These are phyloP conservation scores for Thielaviopsis musarum DNA, from an alignment of 2,329 filamentous ascomycete species.

Conservation along the genomic window DNA sequence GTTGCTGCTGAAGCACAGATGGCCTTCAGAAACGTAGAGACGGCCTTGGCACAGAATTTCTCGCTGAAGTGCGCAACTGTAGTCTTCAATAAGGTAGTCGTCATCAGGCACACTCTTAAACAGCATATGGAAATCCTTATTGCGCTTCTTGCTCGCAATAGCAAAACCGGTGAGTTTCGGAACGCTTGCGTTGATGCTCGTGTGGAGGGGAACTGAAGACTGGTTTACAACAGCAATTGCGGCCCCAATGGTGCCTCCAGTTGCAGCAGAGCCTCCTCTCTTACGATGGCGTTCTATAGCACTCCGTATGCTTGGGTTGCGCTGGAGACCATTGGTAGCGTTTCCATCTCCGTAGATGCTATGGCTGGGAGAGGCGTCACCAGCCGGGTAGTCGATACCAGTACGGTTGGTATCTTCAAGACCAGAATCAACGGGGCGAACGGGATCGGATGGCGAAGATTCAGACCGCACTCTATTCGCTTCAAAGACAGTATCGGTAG, in stretches of 20 bases:
- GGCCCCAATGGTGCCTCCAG: slow-evolving; percentile 51
- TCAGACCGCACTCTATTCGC: slow-evolving; percentile 33
- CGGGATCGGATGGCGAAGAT: slow-evolving; percentile 37
- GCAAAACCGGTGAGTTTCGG: slow-evolving; percentile 87
- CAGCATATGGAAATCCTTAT: slow-evolving; percentile 81
- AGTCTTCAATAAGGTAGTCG: slow-evolving; percentile 95
- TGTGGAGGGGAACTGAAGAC: slow-evolving; percentile 26
- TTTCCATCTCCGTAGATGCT: slow-evolving; percentile 8
- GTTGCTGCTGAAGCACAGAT: slow-evolving; percentile 97
- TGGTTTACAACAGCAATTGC: slow-evolving; percentile 51
- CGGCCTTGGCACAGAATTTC: slow-evolving; percentile 90
- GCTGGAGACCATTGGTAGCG: slow-evolving; percentile 29
- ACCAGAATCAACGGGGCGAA: slow-evolving; percentile 15
- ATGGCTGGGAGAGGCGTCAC: slow-evolving; percentile 7
- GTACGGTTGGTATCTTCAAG: slow-evolving; percentile 21
- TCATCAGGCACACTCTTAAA: slow-evolving; percentile 97
- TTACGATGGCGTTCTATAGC: slow-evolving; percentile 47
- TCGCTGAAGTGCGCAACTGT: slow-evolving; percentile 86
- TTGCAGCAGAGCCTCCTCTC: slow-evolving; percentile 65
- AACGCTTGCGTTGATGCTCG: slow-evolving; percentile 43
- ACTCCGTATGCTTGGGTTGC: slow-evolving; percentile 52
- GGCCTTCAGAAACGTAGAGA: slow-evolving; percentile 90
- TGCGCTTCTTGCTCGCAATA: slow-evolving; percentile 88
- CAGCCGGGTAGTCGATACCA: background rate
- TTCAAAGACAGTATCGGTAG: background rate